Evolutionary conservation across 2,329 filamentous ascomycete species (phyloP), one percentile per base, ranked within the genome.

Genomic region (Diaporthe aspalathi): DNA sequence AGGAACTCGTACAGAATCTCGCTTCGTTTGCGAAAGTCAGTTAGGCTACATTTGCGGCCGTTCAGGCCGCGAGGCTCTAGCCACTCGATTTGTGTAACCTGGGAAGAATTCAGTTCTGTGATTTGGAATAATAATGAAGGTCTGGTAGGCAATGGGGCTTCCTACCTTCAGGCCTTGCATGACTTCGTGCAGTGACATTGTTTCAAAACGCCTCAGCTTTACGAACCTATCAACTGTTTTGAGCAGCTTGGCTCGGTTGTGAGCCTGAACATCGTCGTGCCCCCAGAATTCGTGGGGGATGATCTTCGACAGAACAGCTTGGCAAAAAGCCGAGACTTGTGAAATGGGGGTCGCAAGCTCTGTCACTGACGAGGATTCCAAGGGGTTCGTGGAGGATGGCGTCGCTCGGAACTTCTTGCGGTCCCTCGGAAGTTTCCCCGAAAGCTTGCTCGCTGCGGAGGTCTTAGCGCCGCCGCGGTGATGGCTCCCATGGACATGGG

Each of bases 1-100:
- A 98, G 77, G 71, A 98, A 91, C 79, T 99, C 96, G 67, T 90
- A 82, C 62, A 98, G 89, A 0, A 98, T 86, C 77, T 98, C 93
- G 32, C 83, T 84, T 14, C 95, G 91, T 80, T 98, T 98, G 8
- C 83, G 82, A 38, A 88, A 84, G 77, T 98, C 95, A 0, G 92
- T 91, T 72, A 86, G 84, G 72, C 92, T 92, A 63, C 92, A 84
- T 68, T 91, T 95, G 12, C 80, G 77, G 2, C 79, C 80, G 17
- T 79, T 76, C 1, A 86, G 78, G 16, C 80, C 81, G 1, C 87
- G 87, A 43, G 89, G 87, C 24, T 84, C 84, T 66, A 98, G 88
- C 96, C 96, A 99, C 14, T 84, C 80, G 72, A 97, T 87, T 43
- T 86, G 85, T 4, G 86, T 84, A 27, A 95, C 85, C 92, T 95